A percentile compares a stretch with the other conserved stretches of the same genome.
Conservation (phyloP, 805 yeast genomes). For the Starmerella apicola region DNA sequence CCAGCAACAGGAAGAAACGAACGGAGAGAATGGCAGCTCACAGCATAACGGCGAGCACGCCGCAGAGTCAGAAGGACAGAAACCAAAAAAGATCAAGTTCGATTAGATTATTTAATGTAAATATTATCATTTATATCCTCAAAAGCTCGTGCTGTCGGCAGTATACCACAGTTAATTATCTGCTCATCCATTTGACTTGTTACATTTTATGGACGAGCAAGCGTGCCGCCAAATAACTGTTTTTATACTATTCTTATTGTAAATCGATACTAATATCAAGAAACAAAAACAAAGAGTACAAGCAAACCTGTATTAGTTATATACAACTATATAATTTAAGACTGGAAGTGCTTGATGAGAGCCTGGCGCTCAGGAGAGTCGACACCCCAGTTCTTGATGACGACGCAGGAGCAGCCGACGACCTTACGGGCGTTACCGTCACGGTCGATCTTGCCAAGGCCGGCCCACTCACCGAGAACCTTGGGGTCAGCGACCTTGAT, state of each 20-base stretch:
- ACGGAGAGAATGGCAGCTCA: not conserved
- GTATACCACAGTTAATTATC: too few species aligned
- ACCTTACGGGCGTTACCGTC: conserved; percentile 99
- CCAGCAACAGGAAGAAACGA: not conserved
- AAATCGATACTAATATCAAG: too few species aligned
- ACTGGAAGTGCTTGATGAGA: conserved; percentile 90
- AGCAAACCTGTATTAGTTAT: not conserved
- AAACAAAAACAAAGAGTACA: not conserved
- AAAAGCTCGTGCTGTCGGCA: too few species aligned
- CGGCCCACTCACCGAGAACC: conserved; percentile 99
- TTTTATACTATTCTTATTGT: too few species aligned
- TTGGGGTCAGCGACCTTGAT: conserved; percentile 99
- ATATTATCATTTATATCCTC: not conserved
- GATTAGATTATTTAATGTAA: not conserved
- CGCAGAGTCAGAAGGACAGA: not conserved
- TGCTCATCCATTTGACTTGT: too few species aligned
- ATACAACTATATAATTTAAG: conserved; percentile 33
- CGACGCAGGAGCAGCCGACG: conserved; percentile 99
- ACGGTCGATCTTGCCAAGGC: conserved; percentile 98
- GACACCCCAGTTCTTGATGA: conserved; percentile 99
- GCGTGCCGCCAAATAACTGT: too few species aligned
- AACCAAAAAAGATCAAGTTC: conserved; percentile 4
- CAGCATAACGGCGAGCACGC: not conserved
- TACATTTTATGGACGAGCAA: too few species aligned
- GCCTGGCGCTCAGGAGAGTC: conserved; percentile 95